These are phyloP conservation scores for Henckelia pumila DNA, from an alignment of 257 asterid genomes.

Conservation along the genomic window DNA sequence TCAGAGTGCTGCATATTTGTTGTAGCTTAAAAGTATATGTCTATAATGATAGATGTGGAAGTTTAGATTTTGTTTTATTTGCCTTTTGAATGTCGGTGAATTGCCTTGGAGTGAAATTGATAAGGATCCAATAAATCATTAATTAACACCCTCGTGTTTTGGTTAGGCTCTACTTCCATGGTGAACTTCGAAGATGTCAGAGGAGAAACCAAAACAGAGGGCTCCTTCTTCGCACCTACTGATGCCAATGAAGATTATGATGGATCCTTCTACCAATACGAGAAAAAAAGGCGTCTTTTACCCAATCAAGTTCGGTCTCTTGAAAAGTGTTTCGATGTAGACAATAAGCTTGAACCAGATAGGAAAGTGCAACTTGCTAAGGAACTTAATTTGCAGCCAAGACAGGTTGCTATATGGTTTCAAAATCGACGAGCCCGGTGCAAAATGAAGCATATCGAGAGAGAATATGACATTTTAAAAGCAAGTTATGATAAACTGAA, in stretches of 20 bases:
- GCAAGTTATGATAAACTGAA: too few relatives aligned
- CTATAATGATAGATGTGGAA: too few relatives aligned
- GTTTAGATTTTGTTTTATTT: too few relatives aligned
- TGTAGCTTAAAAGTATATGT: too few relatives aligned
- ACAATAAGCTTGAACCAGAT: conserved; percentile 83
- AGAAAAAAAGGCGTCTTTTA: conserved; percentile 41
- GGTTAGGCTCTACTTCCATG: conserved; percentile 38
- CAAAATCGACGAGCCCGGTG: conserved; percentile 83
- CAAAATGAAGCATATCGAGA: conserved; percentile 69
- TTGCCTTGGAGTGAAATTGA: too few relatives aligned
- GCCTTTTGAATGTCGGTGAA: too few relatives aligned
- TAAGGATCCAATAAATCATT: neutral
- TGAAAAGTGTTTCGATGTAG: conserved; percentile 70
- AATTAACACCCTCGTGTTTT: neutral
- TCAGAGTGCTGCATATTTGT: too few relatives aligned
- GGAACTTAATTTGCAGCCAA: conserved; percentile 51
- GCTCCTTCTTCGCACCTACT: too few relatives aligned
- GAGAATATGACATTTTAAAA: conserved; percentile 23
- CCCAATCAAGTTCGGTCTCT: conserved; percentile 70
- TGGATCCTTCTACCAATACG: conserved; percentile 51
- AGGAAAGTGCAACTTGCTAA: conserved; percentile 50
- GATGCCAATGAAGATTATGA: conserved; percentile 49
- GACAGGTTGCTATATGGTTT: conserved; percentile 71
- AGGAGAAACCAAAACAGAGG: too few relatives aligned
- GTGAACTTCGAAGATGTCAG: conserved; percentile 19